phyloP scores from a whole-genome alignment of 2,329 filamentous ascomycete genomes.

The Ophiostoma angusticollis region DNA sequence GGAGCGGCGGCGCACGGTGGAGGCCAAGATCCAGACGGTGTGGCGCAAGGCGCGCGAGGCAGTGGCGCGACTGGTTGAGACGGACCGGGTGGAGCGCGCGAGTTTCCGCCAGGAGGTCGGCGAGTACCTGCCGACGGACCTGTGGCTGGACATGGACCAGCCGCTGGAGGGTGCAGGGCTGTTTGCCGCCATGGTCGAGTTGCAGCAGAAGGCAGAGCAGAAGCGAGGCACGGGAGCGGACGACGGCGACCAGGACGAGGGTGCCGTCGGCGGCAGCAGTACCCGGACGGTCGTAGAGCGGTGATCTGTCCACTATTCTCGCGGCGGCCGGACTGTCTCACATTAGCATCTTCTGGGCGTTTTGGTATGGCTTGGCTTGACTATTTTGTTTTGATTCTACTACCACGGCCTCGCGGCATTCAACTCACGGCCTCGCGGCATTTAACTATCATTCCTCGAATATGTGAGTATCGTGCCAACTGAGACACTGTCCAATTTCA shows the following conservation, averaged over 20 bases:
- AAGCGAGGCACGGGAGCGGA: neutral
- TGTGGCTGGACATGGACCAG: conserved; percentile 68
- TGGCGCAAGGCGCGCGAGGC: conserved; percentile 66
- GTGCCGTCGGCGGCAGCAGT: conserved; percentile 12
- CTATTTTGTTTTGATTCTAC: too few relatives aligned
- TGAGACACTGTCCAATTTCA: too few relatives aligned
- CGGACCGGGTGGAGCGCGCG: conserved; percentile 62
- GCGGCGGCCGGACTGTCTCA: too few relatives aligned
- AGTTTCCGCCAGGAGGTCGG: conserved; percentile 71
- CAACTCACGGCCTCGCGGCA: too few relatives aligned
- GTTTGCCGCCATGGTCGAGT: conserved; percentile 2
- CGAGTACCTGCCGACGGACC: conserved; percentile 73
- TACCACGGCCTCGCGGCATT: too few relatives aligned
- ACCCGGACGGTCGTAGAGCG: conserved; percentile 10
- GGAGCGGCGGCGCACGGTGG: conserved; percentile 57
- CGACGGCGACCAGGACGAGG: neutral
- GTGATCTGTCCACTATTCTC: too few relatives aligned
- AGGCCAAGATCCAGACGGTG: conserved; percentile 60
- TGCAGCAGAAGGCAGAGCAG: neutral
- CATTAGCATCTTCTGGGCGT: too few relatives aligned
- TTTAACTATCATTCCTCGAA: too few relatives aligned
- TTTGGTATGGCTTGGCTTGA: too few relatives aligned
- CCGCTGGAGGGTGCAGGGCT: conserved; percentile 41
- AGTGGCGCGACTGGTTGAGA: conserved; percentile 60
- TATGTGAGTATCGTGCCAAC: too few relatives aligned